A percentile compares a stretch with the other conserved stretches of the same genome.
These are phyloP conservation scores for Blastobotrys proliferans DNA, from an alignment of 1,139 yeast species.

Conservation along the genomic window DNA sequence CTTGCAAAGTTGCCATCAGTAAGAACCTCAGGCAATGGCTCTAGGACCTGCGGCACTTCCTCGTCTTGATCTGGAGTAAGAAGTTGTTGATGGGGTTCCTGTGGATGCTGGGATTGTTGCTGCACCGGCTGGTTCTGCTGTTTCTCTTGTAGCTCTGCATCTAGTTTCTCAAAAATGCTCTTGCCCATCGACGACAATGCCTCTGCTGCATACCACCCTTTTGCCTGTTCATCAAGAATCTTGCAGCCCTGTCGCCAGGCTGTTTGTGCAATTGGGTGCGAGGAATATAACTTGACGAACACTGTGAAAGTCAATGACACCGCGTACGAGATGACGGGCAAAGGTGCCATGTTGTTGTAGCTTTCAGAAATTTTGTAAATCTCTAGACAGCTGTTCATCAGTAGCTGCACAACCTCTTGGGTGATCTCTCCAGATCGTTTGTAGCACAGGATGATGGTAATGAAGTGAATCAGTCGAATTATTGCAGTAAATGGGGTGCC, in stretches of 20 bases:
- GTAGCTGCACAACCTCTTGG: slow-evolving; percentile 17
- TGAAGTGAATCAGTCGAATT: slow-evolving; percentile 22
- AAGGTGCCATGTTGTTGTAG: slow-evolving; percentile 24
- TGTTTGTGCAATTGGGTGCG: slow-evolving; percentile 7
- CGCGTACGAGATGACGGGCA: slow-evolving; percentile 30
- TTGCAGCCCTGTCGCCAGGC: slow-evolving; percentile 28
- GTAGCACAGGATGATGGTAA: slow-evolving; percentile 24
- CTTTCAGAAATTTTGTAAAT: slow-evolving; percentile 25
- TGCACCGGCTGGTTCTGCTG: background rate
- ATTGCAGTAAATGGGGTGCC: slow-evolving; percentile 17
- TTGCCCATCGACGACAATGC: slow-evolving; percentile 30
- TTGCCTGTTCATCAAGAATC: slow-evolving; percentile 22
- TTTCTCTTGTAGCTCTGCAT: slow-evolving; percentile 11
- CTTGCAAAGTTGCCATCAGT: slow-evolving; percentile 20
- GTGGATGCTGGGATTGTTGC: background rate
- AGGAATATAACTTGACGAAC: slow-evolving; percentile 15
- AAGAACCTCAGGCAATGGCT: slow-evolving; percentile 13
- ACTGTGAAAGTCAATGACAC: slow-evolving; percentile 30
- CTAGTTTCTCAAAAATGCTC: slow-evolving; percentile 27
- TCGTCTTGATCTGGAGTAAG: background rate
- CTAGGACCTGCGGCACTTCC: background rate
- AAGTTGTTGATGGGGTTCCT: background rate
- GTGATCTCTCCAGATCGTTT: slow-evolving; percentile 20
- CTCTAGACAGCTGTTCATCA: slow-evolving; percentile 21
- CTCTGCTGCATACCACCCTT: slow-evolving; percentile 31